Evolutionary conservation across 2,329 filamentous ascomycete species (phyloP), one percentile per base, ranked within the genome.

Genomic region (Aspergillus sergii): DNA sequence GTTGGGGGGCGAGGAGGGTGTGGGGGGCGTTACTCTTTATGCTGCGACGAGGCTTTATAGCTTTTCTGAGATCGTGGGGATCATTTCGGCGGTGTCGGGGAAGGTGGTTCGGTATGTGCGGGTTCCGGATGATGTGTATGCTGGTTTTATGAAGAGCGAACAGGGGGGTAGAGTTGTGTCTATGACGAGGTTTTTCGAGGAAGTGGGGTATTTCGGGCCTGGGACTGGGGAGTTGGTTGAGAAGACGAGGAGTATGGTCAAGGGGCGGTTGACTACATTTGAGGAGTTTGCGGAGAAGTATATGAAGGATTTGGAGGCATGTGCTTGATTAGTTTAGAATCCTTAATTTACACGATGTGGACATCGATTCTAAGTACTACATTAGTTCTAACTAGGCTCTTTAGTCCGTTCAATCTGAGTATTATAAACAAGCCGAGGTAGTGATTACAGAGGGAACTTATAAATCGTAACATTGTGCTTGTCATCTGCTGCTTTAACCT

Each of bases 121-220:
- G 64, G 12, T 73, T 1, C 64, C 71, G 0, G 62, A 62, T 12
- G 71, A 72, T 34, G 64, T 71, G n/a, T 75, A 66, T 64, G 60
- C 50, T 7, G 61, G 66, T 4, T 70, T 67, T 39, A 61, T 76
- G 50, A 59, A 62, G 10, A 59, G 59, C 1, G 59, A 51, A 1
- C 65, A 41, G 11, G 65, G 61, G 0, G 59, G 59, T 10, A 39
- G 67, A 28, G 54, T 74, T 26, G 63, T 67, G 6, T 62, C 69
- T 19, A 73, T 73, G 68, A 67, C 75, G 65, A 39, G 58, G 10
- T 78, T 73, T 48, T 63, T 69, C 51, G 67, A 76, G 53, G 73
- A 76, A 41, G 72, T 72, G 34, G 78, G 77, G 19, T 80, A 79
- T 64, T 80, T 71, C 68, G 79, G 78, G 4, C 70, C 72, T 3